These are phyloP conservation scores for Pichia pseudocactophila DNA, from an alignment of 805 yeast species.

Conservation along the genomic window DNA sequence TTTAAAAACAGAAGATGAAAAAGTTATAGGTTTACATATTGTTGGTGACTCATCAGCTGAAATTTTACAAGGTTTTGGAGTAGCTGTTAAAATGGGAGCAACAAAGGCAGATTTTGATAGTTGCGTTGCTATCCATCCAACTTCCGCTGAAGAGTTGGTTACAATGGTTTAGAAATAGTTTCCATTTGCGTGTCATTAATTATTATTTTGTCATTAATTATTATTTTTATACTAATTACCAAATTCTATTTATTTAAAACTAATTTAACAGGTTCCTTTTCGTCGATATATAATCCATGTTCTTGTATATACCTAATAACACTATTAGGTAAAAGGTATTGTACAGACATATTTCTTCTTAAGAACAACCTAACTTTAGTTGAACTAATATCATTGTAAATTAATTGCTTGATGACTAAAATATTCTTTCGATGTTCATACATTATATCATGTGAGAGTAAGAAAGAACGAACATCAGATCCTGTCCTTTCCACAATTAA, in stretches of 20 bases:
- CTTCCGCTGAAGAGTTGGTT: constrained; percentile 95
- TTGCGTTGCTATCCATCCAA: constrained; percentile 98
- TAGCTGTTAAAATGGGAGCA: constrained; percentile 98
- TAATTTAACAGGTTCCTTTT: constrained; percentile 89
- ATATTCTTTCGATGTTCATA: constrained; percentile 92
- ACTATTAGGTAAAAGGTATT: constrained; percentile 84
- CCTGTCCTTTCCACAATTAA: constrained; percentile 96
- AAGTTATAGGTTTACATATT: constrained; percentile 90
- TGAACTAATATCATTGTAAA: constrained; percentile 91
- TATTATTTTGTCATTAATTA: too few species aligned
- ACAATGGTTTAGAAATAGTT: constrained; percentile 42
- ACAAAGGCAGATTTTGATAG: constrained; percentile 91
- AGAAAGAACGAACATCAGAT: constrained; percentile 85
- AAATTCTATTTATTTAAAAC: constrained; percentile 37
- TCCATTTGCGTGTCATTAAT: too few species aligned
- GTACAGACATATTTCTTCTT: constrained; percentile 94
- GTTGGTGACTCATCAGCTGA: constrained; percentile 90
- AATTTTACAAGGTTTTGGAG: constrained; percentile 96
- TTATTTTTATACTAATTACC: too few species aligned
- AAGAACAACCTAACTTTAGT: constrained; percentile 90
- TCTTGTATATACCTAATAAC: constrained; percentile 94
- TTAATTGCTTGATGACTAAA: constrained; percentile 88
- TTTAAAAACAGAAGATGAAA: constrained; percentile 68
- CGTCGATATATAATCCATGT: constrained; percentile 74
- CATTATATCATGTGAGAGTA: constrained; percentile 92